These are phyloP conservation scores for Pilobolus umbonatus DNA, from an alignment of 192 early-diverging fungal genomes.

Conservation along the genomic window DNA sequence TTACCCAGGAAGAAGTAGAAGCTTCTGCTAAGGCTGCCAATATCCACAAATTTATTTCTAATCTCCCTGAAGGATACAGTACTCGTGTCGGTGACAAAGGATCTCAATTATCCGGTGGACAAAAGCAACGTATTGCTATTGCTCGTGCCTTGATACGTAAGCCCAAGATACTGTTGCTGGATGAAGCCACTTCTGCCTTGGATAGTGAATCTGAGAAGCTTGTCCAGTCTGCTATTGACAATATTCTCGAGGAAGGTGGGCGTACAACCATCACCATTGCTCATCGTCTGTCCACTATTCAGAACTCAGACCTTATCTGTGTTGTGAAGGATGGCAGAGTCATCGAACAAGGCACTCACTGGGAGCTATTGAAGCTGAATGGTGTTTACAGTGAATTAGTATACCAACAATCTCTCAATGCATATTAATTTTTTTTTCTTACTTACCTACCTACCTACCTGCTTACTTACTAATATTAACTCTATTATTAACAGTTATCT, in stretches of 20 bases:
- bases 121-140: conserved; percentile 84
- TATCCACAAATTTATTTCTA: conserved; percentile 57
- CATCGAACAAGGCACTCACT: conserved; percentile 70
- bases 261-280: conserved; percentile 77
- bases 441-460: no score
- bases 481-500: no score
- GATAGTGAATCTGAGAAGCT: conserved; percentile 68
- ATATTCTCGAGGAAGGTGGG: conserved; percentile 51
- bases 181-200: conserved; percentile 77
- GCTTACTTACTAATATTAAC: no score
- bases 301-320: conserved; percentile 79
- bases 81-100: conserved; percentile 70
- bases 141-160: conserved; percentile 84
- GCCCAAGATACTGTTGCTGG: conserved; percentile 79
- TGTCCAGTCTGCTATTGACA: conserved; percentile 67
- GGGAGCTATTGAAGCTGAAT: conserved; percentile 57
- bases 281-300: conserved; percentile 71
- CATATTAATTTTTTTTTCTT: no score
- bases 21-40: conserved; percentile 51
- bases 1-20: conserved; percentile 49
- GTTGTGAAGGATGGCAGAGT: conserved; percentile 69
- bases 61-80: conserved; percentile 57
- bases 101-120: conserved; percentile 58
- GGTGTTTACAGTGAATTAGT: conserved; percentile 63
- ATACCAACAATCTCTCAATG: conserved; percentile 44